phyloP scores from a whole-genome alignment of 106 monocot genomes.

The Phalaenopsis equestris region DNA sequence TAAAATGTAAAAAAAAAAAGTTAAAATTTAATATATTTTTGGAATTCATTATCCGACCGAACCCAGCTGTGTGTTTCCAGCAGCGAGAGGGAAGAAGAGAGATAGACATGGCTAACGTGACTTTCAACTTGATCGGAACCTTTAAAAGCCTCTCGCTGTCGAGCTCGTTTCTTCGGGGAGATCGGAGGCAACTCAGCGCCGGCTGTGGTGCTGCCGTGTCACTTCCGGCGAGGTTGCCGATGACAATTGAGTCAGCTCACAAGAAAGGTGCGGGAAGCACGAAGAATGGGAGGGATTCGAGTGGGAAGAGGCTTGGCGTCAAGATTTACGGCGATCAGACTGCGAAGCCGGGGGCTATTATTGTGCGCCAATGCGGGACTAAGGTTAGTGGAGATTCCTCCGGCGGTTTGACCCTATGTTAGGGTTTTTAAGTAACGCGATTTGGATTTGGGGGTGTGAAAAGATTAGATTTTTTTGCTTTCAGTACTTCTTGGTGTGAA shows the following conservation, averaged over 20 bases:
- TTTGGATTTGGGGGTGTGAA: background rate
- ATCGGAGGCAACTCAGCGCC: background rate
- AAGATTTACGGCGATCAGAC: slow-evolving; percentile 96
- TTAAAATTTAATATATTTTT: too few species aligned
- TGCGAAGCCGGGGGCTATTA: slow-evolving; percentile 88
- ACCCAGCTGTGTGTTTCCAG: background rate
- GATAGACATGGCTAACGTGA: slow-evolving; percentile 20
- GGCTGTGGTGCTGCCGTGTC: slow-evolving; percentile 1
- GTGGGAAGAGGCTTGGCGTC: slow-evolving; percentile 75
- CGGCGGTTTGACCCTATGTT: background rate
- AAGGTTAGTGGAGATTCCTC: slow-evolving; percentile 39
- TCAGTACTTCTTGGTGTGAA: background rate
- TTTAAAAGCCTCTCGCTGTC: slow-evolving; percentile 48
- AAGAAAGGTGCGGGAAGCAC: slow-evolving; percentile 98
- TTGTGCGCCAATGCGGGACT: slow-evolving; percentile 90
- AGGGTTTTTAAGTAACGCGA: background rate
- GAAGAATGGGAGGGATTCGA: slow-evolving; percentile 87
- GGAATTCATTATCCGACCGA: too few species aligned
- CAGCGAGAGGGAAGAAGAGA: background rate
- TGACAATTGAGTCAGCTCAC: slow-evolving; percentile 91
- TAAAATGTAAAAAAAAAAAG: too few species aligned
- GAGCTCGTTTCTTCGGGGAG: slow-evolving; percentile 30
- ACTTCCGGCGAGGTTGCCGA: slow-evolving; percentile 17
- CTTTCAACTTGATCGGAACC: slow-evolving; percentile 38
- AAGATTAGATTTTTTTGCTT: background rate